These are phyloP conservation scores for Zea luxurians DNA, from an alignment of 176 grass and related monocot species.

Conservation along the genomic window DNA sequence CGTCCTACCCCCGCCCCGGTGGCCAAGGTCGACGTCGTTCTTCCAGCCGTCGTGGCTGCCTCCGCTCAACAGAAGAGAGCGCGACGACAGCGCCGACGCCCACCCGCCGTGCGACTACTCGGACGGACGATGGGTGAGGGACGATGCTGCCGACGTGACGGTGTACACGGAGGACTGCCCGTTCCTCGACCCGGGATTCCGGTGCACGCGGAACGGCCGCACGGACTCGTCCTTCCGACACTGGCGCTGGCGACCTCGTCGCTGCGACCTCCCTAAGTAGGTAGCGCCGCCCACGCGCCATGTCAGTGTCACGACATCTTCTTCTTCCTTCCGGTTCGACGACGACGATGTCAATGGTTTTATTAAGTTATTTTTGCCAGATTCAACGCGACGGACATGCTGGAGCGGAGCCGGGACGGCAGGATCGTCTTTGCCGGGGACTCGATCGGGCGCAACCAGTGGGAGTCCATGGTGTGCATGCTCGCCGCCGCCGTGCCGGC, in stretches of 20 bases:
- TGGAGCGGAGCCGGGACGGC: constrained; percentile 45
- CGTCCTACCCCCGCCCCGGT: neutral
- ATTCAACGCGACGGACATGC: constrained; percentile 47
- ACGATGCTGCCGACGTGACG: neutral
- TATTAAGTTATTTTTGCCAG: neutral
- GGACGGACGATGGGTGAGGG: constrained; percentile 55
- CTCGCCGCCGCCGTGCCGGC: constrained; percentile 35
- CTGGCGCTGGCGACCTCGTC: constrained; percentile 57
- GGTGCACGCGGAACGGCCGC: constrained; percentile 57
- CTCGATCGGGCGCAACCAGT: constrained; percentile 55
- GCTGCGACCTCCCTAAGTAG: constrained; percentile 51
- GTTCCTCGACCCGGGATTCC: constrained; percentile 70
- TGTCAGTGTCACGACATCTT: too few relatives aligned
- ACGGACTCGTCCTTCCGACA: constrained; percentile 26
- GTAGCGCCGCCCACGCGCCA: neutral
- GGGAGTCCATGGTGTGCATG: constrained; percentile 60
- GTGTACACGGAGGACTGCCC: constrained; percentile 51
- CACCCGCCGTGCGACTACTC: constrained; percentile 40
- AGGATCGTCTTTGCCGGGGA: constrained; percentile 52
- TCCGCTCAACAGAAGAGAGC: neutral
- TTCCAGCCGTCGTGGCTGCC: neutral
- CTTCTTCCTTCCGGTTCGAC: too few relatives aligned
- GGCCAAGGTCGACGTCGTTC: neutral
- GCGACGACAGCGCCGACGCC: neutral
- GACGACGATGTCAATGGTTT: neutral